Percentiles rank a stretch among this genome's conserved stretches.
Evolutionary conservation across 2,329 filamentous ascomycete species (phyloP).

Genomic region (Fusarium metavorans): DNA sequence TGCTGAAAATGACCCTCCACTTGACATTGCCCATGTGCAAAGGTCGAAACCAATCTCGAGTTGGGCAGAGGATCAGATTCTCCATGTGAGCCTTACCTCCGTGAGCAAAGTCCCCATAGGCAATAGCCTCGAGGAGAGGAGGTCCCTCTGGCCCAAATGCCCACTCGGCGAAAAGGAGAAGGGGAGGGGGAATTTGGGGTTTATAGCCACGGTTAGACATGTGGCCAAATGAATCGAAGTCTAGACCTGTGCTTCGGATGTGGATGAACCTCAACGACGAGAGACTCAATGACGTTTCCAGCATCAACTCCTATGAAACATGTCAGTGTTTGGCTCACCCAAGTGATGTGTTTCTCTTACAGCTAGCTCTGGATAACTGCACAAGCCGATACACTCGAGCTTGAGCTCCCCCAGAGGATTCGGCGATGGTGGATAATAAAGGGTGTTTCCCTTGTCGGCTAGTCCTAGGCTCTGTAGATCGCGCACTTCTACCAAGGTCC

Average conservation of each 20-base stretch:
- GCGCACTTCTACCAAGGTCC: too few relatives aligned
- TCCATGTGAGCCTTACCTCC: rapidly evolving
- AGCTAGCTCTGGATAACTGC: background rate
- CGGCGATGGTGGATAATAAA: rapidly evolving
- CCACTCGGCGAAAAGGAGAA: background rate
- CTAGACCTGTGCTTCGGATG: background rate
- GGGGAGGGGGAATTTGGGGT: too few relatives aligned
- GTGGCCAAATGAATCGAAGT: background rate
- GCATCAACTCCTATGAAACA: rapidly evolving
- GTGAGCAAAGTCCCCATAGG: background rate
- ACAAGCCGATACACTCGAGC: background rate
- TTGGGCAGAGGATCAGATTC: background rate
- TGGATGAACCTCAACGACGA: background rate
- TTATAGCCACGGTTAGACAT: too few relatives aligned
- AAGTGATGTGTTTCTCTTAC: background rate
- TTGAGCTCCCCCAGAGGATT: background rate
- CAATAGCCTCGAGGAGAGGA: background rate
- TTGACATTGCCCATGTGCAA: too few relatives aligned
- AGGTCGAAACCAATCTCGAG: background rate
- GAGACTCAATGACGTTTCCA: background rate
- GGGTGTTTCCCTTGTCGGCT: rapidly evolving
- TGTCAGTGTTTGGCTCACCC: background rate
- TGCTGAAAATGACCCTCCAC: background rate
- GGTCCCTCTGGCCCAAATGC: background rate
- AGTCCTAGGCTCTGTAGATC: background rate